A percentile compares a stretch with the other conserved stretches of the same genome.
Evolutionary conservation across 108 stramenopile genomes (phyloP).

Genomic region (Pseudonitzschia multistriata): DNA sequence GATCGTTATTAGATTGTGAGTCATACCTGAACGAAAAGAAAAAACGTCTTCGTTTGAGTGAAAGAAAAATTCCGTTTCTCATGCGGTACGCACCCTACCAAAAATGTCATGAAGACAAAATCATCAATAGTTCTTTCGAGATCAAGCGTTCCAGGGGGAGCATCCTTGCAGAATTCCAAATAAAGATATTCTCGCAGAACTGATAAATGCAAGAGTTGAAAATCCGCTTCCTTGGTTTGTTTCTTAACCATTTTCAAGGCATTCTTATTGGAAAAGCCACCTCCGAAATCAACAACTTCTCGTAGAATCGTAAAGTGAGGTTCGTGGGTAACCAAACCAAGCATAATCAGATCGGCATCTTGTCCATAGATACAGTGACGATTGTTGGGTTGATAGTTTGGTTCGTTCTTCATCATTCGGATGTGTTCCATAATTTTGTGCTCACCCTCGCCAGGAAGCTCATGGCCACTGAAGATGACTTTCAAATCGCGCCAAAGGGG

Average conservation of each 20-base stretch:
- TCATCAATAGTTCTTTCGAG: conserved; percentile 97
- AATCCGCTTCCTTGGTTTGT: conserved; percentile 93
- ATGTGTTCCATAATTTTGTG: conserved; percentile 99
- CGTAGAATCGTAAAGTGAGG: conserved; percentile 96
- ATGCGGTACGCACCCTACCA: conserved; percentile 70
- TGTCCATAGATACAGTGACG: conserved; percentile 99
- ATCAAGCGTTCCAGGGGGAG: conserved; percentile 45
- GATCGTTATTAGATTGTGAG: background rate
- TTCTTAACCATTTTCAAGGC: conserved; percentile 87
- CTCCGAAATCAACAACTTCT: conserved; percentile 90
- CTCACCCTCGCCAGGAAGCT: conserved; percentile 98
- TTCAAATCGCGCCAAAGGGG: conserved; percentile 88
- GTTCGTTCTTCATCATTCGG: conserved; percentile 81
- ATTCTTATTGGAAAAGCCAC: conserved; percentile 68
- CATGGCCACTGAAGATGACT: conserved; percentile 96
- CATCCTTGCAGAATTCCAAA: conserved; percentile 80
- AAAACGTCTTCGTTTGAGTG: background rate
- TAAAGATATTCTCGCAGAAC: conserved; percentile 94
- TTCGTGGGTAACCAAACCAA: conserved; percentile 96
- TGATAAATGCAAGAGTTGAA: conserved; percentile 95
- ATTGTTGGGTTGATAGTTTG: conserved; percentile 86
- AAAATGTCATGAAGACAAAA: conserved; percentile 98
- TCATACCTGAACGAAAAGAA: background rate
- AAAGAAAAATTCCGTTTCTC: background rate
- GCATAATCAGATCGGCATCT: conserved; percentile 99